phyloP scores from a whole-genome alignment of 2,329 filamentous ascomycete species.

The Cercospora zeina region DNA sequence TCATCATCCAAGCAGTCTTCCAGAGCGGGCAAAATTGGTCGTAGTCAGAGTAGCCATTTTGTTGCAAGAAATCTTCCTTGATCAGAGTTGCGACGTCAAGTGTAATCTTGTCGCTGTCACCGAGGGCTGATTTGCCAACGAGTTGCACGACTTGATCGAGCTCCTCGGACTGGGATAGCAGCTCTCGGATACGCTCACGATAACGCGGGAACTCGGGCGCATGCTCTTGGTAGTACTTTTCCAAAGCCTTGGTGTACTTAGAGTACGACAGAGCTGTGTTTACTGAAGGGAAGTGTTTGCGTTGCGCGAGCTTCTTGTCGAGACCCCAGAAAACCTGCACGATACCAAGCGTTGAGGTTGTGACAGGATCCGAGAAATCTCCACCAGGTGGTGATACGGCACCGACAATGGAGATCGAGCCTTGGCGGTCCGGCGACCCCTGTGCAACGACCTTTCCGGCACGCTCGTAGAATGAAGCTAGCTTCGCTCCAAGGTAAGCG shows the following conservation, averaged over 20 bases:
- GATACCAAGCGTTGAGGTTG: slow-evolving; percentile 87
- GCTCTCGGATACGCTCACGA: slow-evolving; percentile 88
- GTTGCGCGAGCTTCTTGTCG: slow-evolving; percentile 98
- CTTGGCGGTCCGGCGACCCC: slow-evolving; percentile 82
- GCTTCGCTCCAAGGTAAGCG: slow-evolving; percentile 92
- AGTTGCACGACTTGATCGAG: slow-evolving; percentile 98
- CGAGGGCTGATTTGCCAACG: slow-evolving; percentile 94
- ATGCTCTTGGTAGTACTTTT: slow-evolving; percentile 92
- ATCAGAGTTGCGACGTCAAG: slow-evolving; percentile 86
- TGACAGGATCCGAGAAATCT: slow-evolving; percentile 99
- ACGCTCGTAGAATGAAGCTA: slow-evolving; percentile 98
- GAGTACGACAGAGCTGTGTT: slow-evolving; percentile 94
- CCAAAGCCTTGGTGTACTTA: slow-evolving; percentile 87
- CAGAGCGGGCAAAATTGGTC: slow-evolving; percentile 99
- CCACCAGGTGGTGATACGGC: slow-evolving; percentile 96
- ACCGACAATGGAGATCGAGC: slow-evolving; percentile 95
- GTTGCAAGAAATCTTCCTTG: slow-evolving; percentile 98
- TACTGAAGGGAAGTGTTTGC: slow-evolving; percentile 98
- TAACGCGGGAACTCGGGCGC: slow-evolving; percentile 91
- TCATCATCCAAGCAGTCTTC: slow-evolving; percentile 99
- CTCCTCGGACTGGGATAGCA: slow-evolving; percentile 93
- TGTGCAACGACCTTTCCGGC: slow-evolving; percentile 83
- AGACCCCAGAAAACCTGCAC: slow-evolving; percentile 99
- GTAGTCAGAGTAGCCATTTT: slow-evolving; percentile 98
- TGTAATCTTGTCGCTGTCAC: slow-evolving; percentile 97